A percentile compares a stretch with the other conserved stretches of the same genome.
Conservation (phyloP, 768 basidiomycete species). For the Harrya chromipes region DNA sequence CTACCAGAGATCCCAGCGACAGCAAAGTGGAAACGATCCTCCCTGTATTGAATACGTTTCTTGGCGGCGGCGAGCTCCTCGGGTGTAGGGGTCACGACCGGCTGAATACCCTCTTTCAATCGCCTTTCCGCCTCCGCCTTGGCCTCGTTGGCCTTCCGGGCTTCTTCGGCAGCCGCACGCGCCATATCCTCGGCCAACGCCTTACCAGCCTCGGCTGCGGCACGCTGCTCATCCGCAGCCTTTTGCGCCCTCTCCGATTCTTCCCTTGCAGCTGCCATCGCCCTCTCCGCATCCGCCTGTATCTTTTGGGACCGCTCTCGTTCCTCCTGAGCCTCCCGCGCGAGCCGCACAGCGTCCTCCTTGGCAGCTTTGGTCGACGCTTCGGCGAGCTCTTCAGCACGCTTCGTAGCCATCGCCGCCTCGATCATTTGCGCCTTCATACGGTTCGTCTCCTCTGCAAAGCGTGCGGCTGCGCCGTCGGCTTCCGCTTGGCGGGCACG, state of each 20-base stretch:
- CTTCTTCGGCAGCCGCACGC: conserved; percentile 16
- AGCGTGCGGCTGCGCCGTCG: not conserved
- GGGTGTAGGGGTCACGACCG: conserved; percentile 12
- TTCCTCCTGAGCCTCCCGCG: conserved; percentile 13
- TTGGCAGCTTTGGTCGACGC: conserved; percentile 7
- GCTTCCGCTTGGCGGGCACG: conserved; percentile 11
- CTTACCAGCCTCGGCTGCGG: conserved; percentile 14
- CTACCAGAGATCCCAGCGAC: conserved; percentile 33
- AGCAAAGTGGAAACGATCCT: conserved; percentile 33
- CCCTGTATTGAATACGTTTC: conserved; percentile 20
- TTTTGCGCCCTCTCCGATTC: conserved; percentile 10
- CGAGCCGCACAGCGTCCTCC: conserved; percentile 18
- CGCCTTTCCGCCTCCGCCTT: conserved; percentile 15
- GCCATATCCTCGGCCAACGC: conserved; percentile 14
- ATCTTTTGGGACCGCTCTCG: conserved; percentile 9
- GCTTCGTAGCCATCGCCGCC: not conserved
- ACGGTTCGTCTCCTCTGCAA: conserved; percentile 1
- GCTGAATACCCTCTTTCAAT: conserved; percentile 24
- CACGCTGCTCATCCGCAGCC: conserved; percentile 20
- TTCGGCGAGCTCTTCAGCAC: conserved; percentile 9
- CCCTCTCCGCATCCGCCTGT: conserved; percentile 15
- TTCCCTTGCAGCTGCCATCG: conserved; percentile 10
- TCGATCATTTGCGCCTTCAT: conserved; percentile 17
- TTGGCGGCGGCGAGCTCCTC: conserved; percentile 16
- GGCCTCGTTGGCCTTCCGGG: conserved; percentile 14